Evolutionary conservation across 1,284 basidiomycete species (phyloP), one percentile per base, ranked within the genome.

Genomic region (Malassezia pachydermatis): DNA sequence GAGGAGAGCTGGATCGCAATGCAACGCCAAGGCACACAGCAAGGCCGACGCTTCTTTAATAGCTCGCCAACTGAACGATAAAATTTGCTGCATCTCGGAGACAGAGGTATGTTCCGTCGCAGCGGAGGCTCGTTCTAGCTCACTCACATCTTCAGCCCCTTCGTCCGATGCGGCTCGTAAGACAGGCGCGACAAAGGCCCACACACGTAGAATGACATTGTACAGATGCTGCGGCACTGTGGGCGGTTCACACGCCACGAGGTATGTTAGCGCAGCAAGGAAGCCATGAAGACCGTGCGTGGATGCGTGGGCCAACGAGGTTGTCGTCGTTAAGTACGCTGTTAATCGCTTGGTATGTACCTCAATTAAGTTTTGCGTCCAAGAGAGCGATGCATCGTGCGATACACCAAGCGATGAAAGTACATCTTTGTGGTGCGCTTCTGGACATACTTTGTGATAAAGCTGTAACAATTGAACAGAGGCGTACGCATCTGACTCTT

Each of bases 31-130:
- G 4, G 70, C 51, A 2, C 56, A 65, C 17, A 70, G 57, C n/a
- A 73, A 55, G 10, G 65, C 67, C 16, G 70, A 61, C 8, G 68
- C 67, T 45, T 73, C 72, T 50, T 72, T 72, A 58, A 73, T 67
- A 27, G 70, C 67, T 24, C 72, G 51, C 72, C 72, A 73, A 11
- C 63, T 65, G 34, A 70, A 73, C 6, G 63, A 67, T 5, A 73
- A 47, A 40, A 73, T 67, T 22, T 70, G 61, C 45, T 73, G 70
- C 38, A 68, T 63, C n/a, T n/a, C n/a, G 46, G 63, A 16, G n/a
- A 24, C 64, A 16, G 67, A 65, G 3, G 56, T 58, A 17, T 57
- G 41, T 5, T 54, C 54, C 4, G 43, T 45, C 20, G 55, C 59
- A 19, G 40, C 36, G 11, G 25, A 16, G 13, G 36, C 36, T 11